Evolutionary conservation across 768 basidiomycete genomes (phyloP).

Genomic region (Phlebiopsis flavidoalba): DNA sequence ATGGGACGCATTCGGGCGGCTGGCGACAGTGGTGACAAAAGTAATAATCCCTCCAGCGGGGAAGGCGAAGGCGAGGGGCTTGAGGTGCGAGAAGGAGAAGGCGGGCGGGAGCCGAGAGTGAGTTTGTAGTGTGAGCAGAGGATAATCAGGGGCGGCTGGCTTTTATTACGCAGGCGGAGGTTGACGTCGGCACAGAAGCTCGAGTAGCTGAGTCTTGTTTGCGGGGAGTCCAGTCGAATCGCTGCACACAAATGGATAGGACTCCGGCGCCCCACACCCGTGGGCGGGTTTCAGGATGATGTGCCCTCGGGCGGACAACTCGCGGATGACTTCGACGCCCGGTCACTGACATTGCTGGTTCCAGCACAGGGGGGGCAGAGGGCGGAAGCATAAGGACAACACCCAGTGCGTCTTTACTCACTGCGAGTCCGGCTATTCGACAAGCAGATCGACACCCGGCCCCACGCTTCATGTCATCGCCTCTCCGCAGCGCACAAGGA

Average conservation of each 20-base stretch:
- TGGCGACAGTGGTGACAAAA: constrained; percentile 6
- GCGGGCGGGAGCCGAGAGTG: not conserved
- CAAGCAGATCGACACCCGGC: too few relatives aligned
- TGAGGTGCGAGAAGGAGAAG: not conserved
- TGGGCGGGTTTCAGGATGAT: too few relatives aligned
- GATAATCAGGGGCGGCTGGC: not conserved
- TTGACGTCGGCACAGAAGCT: constrained; percentile 11
- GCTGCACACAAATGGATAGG: too few relatives aligned
- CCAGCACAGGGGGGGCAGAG: not conserved
- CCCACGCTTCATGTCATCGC: not conserved
- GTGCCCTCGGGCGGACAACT: not conserved
- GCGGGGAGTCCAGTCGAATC: constrained; percentile 5
- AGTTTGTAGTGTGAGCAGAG: not conserved
- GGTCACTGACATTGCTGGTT: not conserved
- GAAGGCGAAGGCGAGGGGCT: not conserved
- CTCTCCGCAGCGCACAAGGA: not conserved
- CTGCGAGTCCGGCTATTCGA: not conserved
- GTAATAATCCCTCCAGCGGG: constrained; percentile 3
- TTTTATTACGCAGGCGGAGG: constrained; percentile 1
- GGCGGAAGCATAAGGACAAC: not conserved
- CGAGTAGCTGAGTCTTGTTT: not conserved
- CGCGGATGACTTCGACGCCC: constrained; percentile 7
- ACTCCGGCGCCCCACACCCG: too few relatives aligned
- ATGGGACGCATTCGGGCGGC: not conserved
- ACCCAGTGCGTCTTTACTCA: not conserved